These are phyloP conservation scores for Lophium mytilinum DNA, from an alignment of 495 filamentous ascomycete genomes.

Conservation along the genomic window DNA sequence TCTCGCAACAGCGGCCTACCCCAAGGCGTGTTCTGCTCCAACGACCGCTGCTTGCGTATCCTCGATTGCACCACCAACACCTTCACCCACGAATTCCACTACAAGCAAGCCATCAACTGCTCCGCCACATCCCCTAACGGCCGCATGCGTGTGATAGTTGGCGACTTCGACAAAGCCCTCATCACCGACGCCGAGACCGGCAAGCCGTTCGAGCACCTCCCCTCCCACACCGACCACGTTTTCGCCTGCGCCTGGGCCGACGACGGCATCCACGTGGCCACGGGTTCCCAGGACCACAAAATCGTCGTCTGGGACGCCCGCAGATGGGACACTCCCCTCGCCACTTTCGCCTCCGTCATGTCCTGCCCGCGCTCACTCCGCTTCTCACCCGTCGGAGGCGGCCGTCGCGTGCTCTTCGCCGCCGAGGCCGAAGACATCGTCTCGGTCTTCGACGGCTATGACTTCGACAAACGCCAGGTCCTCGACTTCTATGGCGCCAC, in stretches of 20 bases:
- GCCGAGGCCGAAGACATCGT: conserved; percentile 82
- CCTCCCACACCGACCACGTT: conserved; percentile 69
- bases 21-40: conserved; percentile 71
- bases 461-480: conserved; percentile 52
- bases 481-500: conserved; percentile 83
- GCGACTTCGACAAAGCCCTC: conserved; percentile 50
- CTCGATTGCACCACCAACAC: conserved; percentile 64
- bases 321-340: conserved; percentile 55
- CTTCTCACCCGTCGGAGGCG: conserved; percentile 73
- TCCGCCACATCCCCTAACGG: conserved; percentile 70
- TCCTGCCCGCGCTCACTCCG: conserved; percentile 68
- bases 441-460: conserved; percentile 63
- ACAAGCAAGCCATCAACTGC: conserved; percentile 70
- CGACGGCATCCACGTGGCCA: conserved; percentile 81
- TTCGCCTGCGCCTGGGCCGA: conserved; percentile 91
- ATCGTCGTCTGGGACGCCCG: conserved; percentile 84
- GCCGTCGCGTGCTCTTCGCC: conserved; percentile 64
- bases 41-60: conserved; percentile 68
- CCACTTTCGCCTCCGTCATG: conserved; percentile 63
- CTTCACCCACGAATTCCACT: conserved; percentile 56
- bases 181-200: conserved; percentile 60
- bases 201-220: conserved; percentile 46
- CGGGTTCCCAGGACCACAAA: conserved; percentile 80
- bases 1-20: conserved; percentile 54
- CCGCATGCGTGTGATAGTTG: conserved; percentile 72